These are phyloP conservation scores for Sesbania bispinosa DNA, from an alignment of 306 rosid genomes.

Conservation along the genomic window DNA sequence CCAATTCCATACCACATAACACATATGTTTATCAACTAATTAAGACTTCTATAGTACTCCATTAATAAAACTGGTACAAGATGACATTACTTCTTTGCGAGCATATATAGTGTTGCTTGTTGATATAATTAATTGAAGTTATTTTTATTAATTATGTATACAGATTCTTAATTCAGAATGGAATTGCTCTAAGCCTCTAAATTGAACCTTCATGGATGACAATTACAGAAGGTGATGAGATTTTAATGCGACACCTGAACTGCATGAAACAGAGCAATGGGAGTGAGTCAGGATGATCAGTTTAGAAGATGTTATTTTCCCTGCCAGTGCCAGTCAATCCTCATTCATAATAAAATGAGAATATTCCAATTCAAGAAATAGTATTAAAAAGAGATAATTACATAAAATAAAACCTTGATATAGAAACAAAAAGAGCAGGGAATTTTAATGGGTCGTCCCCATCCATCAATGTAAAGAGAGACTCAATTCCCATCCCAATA, in stretches of 20 bases:
- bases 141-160: too few relatives aligned
- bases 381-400: conserved; percentile 11
- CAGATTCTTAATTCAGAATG: too few relatives aligned
- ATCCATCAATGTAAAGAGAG: conserved; percentile 43
- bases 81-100: too few relatives aligned
- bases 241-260: conserved; percentile 16
- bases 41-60: too few relatives aligned
- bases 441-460: conserved; percentile 51
- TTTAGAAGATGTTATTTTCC: conserved; percentile 37
- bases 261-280: conserved; percentile 15
- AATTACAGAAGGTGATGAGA: too few relatives aligned
- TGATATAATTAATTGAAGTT: too few relatives aligned
- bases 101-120: too few relatives aligned
- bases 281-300: conserved; percentile 21
- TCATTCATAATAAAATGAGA: conserved; percentile 44
- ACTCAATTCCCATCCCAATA: conserved; percentile 48
- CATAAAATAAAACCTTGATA: conserved; percentile 26
- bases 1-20: too few relatives aligned
- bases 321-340: conserved; percentile 34
- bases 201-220: too few relatives aligned
- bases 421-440: conserved; percentile 31
- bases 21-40: too few relatives aligned
- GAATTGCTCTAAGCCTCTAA: neutral
- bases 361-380: conserved; percentile 46
- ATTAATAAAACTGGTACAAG: too few relatives aligned